Percentiles rank a stretch among this genome's conserved stretches.
phyloP scores from a whole-genome alignment of 2,329 filamentous ascomycete species.

The Venturia asperata region DNA sequence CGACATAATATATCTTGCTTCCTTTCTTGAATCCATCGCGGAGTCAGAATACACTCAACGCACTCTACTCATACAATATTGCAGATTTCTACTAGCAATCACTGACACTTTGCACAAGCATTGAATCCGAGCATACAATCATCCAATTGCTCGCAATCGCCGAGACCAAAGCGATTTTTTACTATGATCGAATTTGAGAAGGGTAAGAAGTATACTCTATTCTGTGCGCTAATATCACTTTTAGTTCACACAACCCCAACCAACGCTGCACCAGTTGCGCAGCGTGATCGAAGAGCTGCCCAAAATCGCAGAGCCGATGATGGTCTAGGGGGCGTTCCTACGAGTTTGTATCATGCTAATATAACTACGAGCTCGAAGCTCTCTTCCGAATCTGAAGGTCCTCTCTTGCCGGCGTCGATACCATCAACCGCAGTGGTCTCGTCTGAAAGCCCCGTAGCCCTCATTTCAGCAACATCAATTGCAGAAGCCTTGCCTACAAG shows the following conservation, averaged over 20 bases:
- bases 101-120: neutral
- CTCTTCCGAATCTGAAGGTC: neutral
- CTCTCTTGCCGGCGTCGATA: neutral
- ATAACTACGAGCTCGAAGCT: neutral
- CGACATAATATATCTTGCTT: neutral
- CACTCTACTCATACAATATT: neutral
- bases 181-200: neutral
- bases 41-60: neutral
- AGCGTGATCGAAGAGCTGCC: neutral
- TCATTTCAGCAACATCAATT: neutral
- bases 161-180: neutral
- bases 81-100: neutral
- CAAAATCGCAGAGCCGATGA: neutral
- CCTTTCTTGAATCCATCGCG: neutral
- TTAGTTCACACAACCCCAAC: neutral
- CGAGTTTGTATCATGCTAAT: neutral
- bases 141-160: neutral
- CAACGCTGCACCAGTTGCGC: neutral
- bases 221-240: neutral
- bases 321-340: neutral
- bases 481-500: too few species aligned
- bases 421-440: neutral
- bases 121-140: neutral
- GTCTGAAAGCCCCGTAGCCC: neutral
- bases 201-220: neutral